phyloP scores from a whole-genome alignment of 78 protist species.

The Guillardia theta region DNA sequence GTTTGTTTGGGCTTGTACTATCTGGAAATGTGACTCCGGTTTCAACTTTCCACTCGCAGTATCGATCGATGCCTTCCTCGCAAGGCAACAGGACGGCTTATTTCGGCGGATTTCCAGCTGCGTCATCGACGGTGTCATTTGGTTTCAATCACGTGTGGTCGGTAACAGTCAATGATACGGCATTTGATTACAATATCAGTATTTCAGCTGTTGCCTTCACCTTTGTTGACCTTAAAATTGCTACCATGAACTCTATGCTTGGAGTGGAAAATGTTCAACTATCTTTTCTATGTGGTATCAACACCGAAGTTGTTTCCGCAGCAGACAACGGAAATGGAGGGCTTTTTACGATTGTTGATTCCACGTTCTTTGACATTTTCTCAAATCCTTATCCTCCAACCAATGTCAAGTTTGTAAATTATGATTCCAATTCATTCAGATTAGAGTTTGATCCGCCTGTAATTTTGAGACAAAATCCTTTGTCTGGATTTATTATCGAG shows the following conservation, averaged over 20 bases:
- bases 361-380: background rate
- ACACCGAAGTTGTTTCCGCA: background rate
- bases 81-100: too few relatives aligned
- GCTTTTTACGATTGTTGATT: background rate
- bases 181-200: too few relatives aligned
- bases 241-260: too few relatives aligned
- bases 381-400: background rate
- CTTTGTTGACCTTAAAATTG: too few relatives aligned
- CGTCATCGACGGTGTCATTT: too few relatives aligned
- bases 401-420: background rate
- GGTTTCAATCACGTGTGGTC: too few relatives aligned
- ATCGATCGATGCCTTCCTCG: too few relatives aligned
- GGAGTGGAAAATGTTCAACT: background rate
- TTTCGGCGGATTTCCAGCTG: too few relatives aligned
- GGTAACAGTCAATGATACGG: too few relatives aligned
- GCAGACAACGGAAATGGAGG: background rate
- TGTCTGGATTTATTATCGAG: background rate
- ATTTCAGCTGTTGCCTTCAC: too few relatives aligned
- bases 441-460: background rate
- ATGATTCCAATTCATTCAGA: background rate
- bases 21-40: background rate
- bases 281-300: background rate
- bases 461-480: background rate
- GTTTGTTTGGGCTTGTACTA: background rate
- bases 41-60: too few relatives aligned